Evolutionary conservation across 768 basidiomycete genomes (phyloP).

Genomic region (Suillus subluteus): DNA sequence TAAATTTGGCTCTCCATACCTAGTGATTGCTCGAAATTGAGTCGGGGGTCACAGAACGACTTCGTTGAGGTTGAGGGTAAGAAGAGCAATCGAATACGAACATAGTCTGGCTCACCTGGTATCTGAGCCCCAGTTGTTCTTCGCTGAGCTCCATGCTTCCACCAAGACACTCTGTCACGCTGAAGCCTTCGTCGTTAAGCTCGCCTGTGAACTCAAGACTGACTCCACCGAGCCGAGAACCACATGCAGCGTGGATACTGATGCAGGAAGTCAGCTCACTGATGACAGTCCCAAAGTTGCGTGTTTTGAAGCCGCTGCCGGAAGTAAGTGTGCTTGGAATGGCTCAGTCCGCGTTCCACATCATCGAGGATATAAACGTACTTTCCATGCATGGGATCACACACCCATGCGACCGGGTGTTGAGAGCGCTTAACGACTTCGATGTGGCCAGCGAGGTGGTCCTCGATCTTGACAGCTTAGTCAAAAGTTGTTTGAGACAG

Average conservation of each 20-base stretch:
- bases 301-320: slow-evolving; percentile 81
- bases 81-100: neutral
- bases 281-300: slow-evolving; percentile 88
- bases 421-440: slow-evolving; percentile 73
- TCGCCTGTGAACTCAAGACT: slow-evolving; percentile 94
- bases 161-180: slow-evolving; percentile 95
- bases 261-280: slow-evolving; percentile 83
- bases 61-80: slow-evolving; percentile 27
- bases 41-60: slow-evolving; percentile 92
- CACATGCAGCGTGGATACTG: slow-evolving; percentile 72
- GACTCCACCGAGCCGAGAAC: slow-evolving; percentile 81
- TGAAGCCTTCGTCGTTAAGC: slow-evolving; percentile 86
- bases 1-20: slow-evolving; percentile 51
- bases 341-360: neutral
- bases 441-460: slow-evolving; percentile 81
- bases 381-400: slow-evolving; percentile 99
- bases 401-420: slow-evolving; percentile 93
- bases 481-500: neutral
- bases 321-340: slow-evolving; percentile 77
- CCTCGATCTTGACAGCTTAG: slow-evolving; percentile 58
- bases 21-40: slow-evolving; percentile 95
- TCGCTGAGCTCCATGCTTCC: slow-evolving; percentile 95
- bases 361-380: slow-evolving; percentile 44
- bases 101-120: slow-evolving; percentile 58
- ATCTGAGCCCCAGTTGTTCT: slow-evolving; percentile 86